These are phyloP conservation scores for Clavulina sp. DNA, from an alignment of 768 basidiomycete species.

Conservation along the genomic window DNA sequence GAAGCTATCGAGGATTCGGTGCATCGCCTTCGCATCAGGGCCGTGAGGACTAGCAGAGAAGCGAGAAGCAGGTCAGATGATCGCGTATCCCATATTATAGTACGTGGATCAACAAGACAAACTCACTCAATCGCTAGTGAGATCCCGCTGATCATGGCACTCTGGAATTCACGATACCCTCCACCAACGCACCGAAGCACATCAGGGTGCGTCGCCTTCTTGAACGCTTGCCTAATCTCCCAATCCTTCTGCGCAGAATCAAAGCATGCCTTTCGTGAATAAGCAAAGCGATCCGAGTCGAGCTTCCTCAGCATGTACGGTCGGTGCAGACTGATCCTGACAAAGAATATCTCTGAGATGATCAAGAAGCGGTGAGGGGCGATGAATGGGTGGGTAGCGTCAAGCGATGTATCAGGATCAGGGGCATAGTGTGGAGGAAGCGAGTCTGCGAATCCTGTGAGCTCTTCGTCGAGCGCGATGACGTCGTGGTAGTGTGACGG, in stretches of 20 bases:
- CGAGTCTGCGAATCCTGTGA: slow-evolving; percentile 53
- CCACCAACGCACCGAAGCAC: slow-evolving; percentile 50
- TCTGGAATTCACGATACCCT: slow-evolving; percentile 75
- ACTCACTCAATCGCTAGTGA: slow-evolving; percentile 50
- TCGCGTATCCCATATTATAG: not conserved
- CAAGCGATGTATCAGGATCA: slow-evolving; percentile 60
- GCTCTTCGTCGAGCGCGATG: slow-evolving; percentile 60
- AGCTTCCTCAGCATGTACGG: slow-evolving; percentile 74
- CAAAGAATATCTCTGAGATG: slow-evolving; percentile 76
- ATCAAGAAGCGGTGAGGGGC: slow-evolving; percentile 78
- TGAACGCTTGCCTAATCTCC: slow-evolving; percentile 53
- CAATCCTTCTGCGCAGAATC: slow-evolving; percentile 83
- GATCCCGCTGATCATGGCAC: slow-evolving; percentile 78
- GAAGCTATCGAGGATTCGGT: slow-evolving; percentile 61
- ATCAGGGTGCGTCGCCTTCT: slow-evolving; percentile 41
- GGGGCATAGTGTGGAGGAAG: slow-evolving; percentile 67
- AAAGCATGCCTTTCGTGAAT: slow-evolving; percentile 74
- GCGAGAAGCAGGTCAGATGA: not conserved
- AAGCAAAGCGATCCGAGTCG: slow-evolving; percentile 59
- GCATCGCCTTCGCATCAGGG: slow-evolving; percentile 51
- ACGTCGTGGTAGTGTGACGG: slow-evolving; percentile 75
- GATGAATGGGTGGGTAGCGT: slow-evolving; percentile 44
- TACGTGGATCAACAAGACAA: not conserved
- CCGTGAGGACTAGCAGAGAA: slow-evolving; percentile 33
- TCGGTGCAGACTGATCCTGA: slow-evolving; percentile 67